Evolutionary conservation across 106 monocot genomes (phyloP).

Genomic region (Dactylorhiza incarnata): DNA sequence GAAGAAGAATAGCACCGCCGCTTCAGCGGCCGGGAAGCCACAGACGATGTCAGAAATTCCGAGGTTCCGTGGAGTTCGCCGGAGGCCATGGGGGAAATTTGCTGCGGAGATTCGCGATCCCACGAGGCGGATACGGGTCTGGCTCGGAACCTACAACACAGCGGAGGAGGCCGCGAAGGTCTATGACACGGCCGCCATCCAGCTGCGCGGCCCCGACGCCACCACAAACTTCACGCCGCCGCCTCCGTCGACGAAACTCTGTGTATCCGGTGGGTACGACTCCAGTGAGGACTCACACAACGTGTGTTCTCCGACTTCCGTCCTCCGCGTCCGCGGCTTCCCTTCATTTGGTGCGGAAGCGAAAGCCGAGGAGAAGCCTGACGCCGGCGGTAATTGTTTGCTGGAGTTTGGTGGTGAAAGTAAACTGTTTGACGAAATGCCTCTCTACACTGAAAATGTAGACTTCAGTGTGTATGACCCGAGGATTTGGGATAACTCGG

Average conservation of each 20-base stretch:
- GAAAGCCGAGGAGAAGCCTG: not conserved
- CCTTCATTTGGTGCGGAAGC: not conserved
- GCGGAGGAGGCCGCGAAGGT: conserved; percentile 58
- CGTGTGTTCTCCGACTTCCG: conserved; percentile 45
- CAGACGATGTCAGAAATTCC: not conserved
- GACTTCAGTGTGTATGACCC: conserved; percentile 14
- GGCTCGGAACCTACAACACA: conserved; percentile 58
- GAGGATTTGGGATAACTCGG: conserved; percentile 15
- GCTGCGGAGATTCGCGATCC: conserved; percentile 63
- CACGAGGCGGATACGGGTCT: conserved; percentile 30
- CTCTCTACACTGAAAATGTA: conserved; percentile 16
- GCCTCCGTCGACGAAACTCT: not conserved
- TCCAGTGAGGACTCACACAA: conserved; percentile 30
- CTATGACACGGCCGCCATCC: conserved; percentile 47
- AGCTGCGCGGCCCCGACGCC: conserved; percentile 52
- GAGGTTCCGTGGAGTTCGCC: conserved; percentile 49
- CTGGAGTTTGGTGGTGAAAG: conserved; percentile 6
- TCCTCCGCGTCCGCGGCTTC: conserved; percentile 30
- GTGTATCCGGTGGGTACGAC: conserved; percentile 14
- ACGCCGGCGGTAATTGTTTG: not conserved
- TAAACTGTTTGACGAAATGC: conserved; percentile 24
- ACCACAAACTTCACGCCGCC: conserved; percentile 38
- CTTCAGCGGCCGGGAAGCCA: not conserved
- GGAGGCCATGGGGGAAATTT: conserved; percentile 56
- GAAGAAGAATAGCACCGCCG: conserved; percentile 7